Evolutionary conservation across 306 rosid genomes (phyloP).

Genomic region (Prunus mira): DNA sequence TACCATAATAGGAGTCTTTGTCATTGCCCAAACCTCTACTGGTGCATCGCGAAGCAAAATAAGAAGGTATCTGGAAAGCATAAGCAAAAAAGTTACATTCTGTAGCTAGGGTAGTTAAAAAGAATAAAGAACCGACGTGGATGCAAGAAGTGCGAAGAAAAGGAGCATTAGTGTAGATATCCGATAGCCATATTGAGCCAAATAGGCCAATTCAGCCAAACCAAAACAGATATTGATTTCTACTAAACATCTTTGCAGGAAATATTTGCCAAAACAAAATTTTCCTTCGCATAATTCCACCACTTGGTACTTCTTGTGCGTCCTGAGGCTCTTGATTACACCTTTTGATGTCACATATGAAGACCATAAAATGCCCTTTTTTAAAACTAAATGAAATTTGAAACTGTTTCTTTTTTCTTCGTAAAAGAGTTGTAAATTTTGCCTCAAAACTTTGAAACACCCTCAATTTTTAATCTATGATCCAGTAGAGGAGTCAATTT

Average conservation of each 20-base stretch:
- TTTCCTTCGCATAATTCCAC: no score
- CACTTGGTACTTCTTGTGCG: no score
- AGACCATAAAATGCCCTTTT: no score
- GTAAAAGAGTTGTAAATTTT: not conserved
- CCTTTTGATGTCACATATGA: no score
- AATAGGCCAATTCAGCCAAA: not conserved
- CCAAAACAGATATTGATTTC: not conserved
- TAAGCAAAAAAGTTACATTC: not conserved
- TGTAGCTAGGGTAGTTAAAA: not conserved
- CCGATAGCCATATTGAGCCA: not conserved
- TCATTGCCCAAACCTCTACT: slow-evolving; percentile 99
- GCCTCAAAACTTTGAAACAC: no score
- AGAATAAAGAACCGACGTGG: not conserved
- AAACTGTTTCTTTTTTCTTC: not conserved
- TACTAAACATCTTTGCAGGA: not conserved
- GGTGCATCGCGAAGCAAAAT: slow-evolving; percentile 98
- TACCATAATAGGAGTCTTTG: slow-evolving; percentile 96
- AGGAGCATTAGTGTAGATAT: not conserved
- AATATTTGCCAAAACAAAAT: not conserved
- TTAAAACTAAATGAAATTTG: not conserved
- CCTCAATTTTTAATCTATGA: no score
- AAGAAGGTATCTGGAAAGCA: slow-evolving; percentile 77
- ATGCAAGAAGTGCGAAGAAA: slow-evolving; percentile 1
- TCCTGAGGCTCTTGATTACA: no score
- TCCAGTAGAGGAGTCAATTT: no score